Evolutionary conservation across 2,329 filamentous ascomycete genomes (phyloP), one percentile per base, ranked within the genome.

Genomic region (Lecanicillium sp.): DNA sequence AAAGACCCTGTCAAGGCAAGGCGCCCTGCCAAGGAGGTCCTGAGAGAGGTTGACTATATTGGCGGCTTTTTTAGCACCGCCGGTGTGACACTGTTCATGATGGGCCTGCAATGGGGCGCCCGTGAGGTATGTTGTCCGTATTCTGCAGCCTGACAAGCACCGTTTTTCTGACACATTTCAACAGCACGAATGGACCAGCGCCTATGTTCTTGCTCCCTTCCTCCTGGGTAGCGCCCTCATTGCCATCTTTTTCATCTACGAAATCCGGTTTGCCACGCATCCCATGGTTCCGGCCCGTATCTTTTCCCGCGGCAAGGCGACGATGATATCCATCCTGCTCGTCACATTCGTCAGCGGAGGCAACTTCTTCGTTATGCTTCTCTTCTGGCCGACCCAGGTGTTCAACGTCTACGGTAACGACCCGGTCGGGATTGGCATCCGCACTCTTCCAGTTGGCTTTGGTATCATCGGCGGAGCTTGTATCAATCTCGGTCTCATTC

Each of bases 361-460:
- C 43, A 77, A 78, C 50, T 76, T 75, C 55, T 72, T 75, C 51
- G 68, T 68, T 0, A 59, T 71, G 12, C 51, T 74, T 19, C 63
- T 73, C 51, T 77, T 81, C 53, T 82, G 77, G 76, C 75, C 75
- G 5, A 78, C 74, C 0, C 71, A 82, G 53, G 70, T 73, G 1
- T 79, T 75, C 59, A 80, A 80, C 45, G 70, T 80, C 9, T 81
- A 80, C 51, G 75, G 75, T 6, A 74, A 83, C 45, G 74, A 82
- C 45, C 77, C 78, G 1, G 55, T 80, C 14, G 68, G 65, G 16
- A 71, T 83, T 38, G 80, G 80, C n/a, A 58, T 84, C 42, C 71
- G 80, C 42, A 75, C 75, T 29, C 56, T 85, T 5, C 79, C 80
- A 2, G 69, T 83, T 44, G 78, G 75, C 2, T 76, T 83, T 44